Conservation (phyloP, 2,329 filamentous ascomycete genomes). For the Neocatenulostroma microsporum region DNA sequence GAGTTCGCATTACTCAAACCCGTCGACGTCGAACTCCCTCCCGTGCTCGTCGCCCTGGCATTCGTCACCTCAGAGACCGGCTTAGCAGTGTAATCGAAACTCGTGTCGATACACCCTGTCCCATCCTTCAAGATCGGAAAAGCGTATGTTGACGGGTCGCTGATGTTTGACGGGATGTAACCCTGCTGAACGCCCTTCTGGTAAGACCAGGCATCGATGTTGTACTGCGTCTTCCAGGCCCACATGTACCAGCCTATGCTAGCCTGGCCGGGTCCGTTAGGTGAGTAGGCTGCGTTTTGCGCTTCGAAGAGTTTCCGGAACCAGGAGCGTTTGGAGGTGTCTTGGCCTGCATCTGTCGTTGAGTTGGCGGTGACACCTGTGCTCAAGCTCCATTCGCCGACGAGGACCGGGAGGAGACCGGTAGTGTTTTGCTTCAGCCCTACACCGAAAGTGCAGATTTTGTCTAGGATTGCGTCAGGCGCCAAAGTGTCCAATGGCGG, state of each 20-base stretch:
- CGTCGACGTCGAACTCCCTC: too few species aligned
- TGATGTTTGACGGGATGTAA: slow-evolving; percentile 17
- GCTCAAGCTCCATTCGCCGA: slow-evolving; percentile 18
- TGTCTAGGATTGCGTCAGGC: slow-evolving; percentile 11
- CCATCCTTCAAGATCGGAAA: slow-evolving; percentile 13
- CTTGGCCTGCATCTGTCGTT: slow-evolving; percentile 3
- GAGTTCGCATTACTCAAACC: too few species aligned
- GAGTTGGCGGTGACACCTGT: slow-evolving; percentile 11
- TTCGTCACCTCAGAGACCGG: too few species aligned
- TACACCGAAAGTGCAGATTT: slow-evolving; percentile 14
- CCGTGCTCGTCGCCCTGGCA: too few species aligned
- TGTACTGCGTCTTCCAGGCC: slow-evolving; percentile 20
- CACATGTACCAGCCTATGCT: slow-evolving; percentile 18
- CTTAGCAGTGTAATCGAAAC: slow-evolving; percentile 7
- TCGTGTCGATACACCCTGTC: slow-evolving; percentile 11
- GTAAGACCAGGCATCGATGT: slow-evolving; percentile 20
- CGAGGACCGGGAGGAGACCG: slow-evolving; percentile 12
- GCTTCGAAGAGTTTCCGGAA: slow-evolving; percentile 18
- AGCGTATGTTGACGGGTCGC: slow-evolving; percentile 10
- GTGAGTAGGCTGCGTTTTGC: slow-evolving; percentile 15
- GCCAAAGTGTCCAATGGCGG: slow-evolving; percentile 15
- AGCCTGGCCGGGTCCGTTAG: slow-evolving; percentile 8
- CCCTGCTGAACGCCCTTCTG: slow-evolving; percentile 11
- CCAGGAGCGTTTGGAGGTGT: slow-evolving; percentile 16
- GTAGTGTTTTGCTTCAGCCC: slow-evolving; percentile 5